phyloP scores from a whole-genome alignment of 78 protist genomes.

The Tieghemostelium lacteum region DNA sequence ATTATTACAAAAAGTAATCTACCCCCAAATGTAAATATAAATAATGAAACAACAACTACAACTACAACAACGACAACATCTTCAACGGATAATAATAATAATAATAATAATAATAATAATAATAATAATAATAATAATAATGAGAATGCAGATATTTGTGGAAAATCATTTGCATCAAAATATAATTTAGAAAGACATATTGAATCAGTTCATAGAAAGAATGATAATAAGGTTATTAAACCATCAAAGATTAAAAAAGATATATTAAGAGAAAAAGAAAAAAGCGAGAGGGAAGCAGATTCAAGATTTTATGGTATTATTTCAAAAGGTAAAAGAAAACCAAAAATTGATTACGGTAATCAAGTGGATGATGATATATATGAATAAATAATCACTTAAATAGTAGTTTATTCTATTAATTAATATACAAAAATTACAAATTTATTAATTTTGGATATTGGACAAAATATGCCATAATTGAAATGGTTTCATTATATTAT shows the following conservation, averaged over 20 bases:
- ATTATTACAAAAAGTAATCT: background rate
- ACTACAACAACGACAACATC: background rate
- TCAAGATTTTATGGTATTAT: background rate
- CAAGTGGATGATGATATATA: background rate
- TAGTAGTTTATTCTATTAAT: no score
- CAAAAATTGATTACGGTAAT: no score
- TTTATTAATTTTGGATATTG: no score
- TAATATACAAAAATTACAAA: no score
- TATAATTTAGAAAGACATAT: conserved; percentile 15
- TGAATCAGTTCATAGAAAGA: conserved; percentile 5
- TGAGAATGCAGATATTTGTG: conserved; percentile 1
- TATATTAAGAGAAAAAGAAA: background rate
- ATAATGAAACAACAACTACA: background rate
- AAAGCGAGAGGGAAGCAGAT: background rate
- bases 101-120: background rate
- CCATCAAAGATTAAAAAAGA: conserved; percentile 20
- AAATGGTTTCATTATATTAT: no score
- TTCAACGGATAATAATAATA: background rate
- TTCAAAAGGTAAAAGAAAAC: background rate
- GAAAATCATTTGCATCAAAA: background rate
- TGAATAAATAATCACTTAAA: no score
- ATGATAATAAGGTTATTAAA: background rate
- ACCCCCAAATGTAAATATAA: background rate
- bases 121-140: background rate
- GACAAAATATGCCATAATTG: no score